These are phyloP conservation scores for Pythium chondricola DNA, from an alignment of 352 stramenopile genomes.

Conservation along the genomic window DNA sequence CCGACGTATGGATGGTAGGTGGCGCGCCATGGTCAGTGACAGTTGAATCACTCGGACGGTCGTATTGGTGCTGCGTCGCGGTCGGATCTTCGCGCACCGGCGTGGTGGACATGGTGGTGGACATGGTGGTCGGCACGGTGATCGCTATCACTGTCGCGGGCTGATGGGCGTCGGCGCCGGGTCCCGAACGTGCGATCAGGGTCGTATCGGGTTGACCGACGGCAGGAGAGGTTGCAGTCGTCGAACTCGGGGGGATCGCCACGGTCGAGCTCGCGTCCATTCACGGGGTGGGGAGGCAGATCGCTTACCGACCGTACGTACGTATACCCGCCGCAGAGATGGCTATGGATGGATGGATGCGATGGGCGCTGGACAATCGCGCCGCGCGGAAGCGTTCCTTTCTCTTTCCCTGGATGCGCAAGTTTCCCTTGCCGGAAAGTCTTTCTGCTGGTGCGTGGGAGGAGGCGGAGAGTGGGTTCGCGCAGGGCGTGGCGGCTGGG, in stretches of 20 bases:
- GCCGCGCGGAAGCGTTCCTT: too few relatives aligned
- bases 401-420: neutral
- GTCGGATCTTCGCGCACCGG: neutral
- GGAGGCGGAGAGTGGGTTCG: slow-evolving; percentile 5
- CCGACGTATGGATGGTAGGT: slow-evolving; percentile 3
- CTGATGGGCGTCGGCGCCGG: too few relatives aligned
- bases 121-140: neutral
- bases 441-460: neutral
- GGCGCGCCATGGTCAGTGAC: neutral
- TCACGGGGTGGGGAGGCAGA: neutral
- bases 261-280: neutral
- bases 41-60: neutral
- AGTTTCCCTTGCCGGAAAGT: neutral
- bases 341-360: neutral
- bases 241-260: neutral
- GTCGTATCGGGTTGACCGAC: too few relatives aligned
- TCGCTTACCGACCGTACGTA: neutral
- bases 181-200: too few relatives aligned
- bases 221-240: too few relatives aligned
- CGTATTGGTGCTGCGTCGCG: neutral
- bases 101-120: neutral
- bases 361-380: neutral
- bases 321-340: too few relatives aligned
- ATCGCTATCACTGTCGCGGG: too few relatives aligned
- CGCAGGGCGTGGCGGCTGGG: slow-evolving; percentile 6